These are phyloP conservation scores for Rhodotorula paludigena DNA, from an alignment of 768 basidiomycete species.

Conservation along the genomic window DNA sequence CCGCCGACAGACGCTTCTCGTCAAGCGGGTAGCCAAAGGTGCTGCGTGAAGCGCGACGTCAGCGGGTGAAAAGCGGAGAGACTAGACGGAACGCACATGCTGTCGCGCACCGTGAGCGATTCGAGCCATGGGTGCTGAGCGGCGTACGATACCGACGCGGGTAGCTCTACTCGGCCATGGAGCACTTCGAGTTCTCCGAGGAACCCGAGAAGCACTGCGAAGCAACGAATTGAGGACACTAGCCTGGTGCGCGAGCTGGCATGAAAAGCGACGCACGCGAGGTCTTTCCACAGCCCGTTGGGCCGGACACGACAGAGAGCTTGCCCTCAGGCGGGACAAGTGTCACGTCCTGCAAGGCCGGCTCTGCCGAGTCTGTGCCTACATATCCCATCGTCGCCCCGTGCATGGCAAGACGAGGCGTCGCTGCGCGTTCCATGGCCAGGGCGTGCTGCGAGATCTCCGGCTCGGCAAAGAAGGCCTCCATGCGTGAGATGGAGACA, in stretches of 20 bases:
- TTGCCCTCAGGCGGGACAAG: slow-evolving; percentile 67
- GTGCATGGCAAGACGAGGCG: neutral
- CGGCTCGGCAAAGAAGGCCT: slow-evolving; percentile 52
- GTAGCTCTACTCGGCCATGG: slow-evolving; percentile 17
- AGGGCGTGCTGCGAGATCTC: slow-evolving; percentile 44
- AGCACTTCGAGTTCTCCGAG: slow-evolving; percentile 34
- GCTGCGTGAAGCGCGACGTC: slow-evolving; percentile 51
- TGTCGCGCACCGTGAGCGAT: slow-evolving; percentile 10
- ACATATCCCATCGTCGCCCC: slow-evolving; percentile 29
- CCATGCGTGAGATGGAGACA: slow-evolving; percentile 64
- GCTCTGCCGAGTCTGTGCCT: neutral
- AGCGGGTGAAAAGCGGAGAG: neutral
- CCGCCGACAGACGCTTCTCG: slow-evolving; percentile 58
- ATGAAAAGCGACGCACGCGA: slow-evolving; percentile 5
- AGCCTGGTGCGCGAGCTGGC: neutral
- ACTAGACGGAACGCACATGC: slow-evolving; percentile 3
- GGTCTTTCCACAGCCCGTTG: slow-evolving; percentile 26
- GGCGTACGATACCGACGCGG: slow-evolving; percentile 18
- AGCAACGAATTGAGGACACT: too few species aligned
- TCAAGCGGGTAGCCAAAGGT: slow-evolving; percentile 62
- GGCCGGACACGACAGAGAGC: slow-evolving; percentile 62
- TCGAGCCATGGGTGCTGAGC: slow-evolving; percentile 37
- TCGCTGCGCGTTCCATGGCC: neutral
- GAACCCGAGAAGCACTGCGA: slow-evolving; percentile 22
- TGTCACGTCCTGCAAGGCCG: slow-evolving; percentile 64